Evolutionary conservation across 139 green algal species (phyloP).

Genomic region (Pleodorina starrii): DNA sequence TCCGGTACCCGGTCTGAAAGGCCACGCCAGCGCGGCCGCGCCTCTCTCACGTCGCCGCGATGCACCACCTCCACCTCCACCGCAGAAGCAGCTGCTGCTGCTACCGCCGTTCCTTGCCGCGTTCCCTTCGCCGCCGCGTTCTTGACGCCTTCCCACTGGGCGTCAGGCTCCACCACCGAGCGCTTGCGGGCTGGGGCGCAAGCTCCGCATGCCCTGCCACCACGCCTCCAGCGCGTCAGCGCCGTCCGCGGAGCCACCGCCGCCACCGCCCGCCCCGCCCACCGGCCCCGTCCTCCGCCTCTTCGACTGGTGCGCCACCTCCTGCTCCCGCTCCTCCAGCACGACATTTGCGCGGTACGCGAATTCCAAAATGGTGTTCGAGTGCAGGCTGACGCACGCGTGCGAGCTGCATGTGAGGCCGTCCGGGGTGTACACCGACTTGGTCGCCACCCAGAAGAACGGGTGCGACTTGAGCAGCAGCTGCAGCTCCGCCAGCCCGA

Average conservation of each 20-base stretch:
- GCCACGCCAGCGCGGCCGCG: no score
- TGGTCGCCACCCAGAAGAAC: not conserved
- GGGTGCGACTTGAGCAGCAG: not conserved
- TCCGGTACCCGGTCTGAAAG: no score
- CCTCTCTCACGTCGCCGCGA: no score
- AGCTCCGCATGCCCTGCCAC: not conserved
- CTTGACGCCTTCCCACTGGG: no score
- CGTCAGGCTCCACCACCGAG: no score
- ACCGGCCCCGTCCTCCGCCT: not conserved
- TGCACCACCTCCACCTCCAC: no score
- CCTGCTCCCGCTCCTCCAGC: conserved; percentile 3
- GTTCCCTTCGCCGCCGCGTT: no score
- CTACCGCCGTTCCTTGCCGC: no score
- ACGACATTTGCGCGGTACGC: not conserved
- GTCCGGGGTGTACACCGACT: not conserved
- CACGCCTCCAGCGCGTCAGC: not conserved
- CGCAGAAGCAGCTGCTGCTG: no score
- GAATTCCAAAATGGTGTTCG: not conserved
- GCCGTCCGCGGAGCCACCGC: not conserved
- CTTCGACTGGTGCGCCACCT: conserved; percentile 1
- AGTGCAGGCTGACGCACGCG: not conserved
- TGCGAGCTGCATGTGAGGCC: not conserved
- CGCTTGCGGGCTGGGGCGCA: no score
- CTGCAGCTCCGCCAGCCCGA: not conserved
- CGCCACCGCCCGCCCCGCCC: not conserved